Percentiles rank a stretch among this genome's conserved stretches.
These are phyloP conservation scores for Rhynchospora breviuscula DNA, from an alignment of 176 grass and related monocot genomes.

Conservation along the genomic window DNA sequence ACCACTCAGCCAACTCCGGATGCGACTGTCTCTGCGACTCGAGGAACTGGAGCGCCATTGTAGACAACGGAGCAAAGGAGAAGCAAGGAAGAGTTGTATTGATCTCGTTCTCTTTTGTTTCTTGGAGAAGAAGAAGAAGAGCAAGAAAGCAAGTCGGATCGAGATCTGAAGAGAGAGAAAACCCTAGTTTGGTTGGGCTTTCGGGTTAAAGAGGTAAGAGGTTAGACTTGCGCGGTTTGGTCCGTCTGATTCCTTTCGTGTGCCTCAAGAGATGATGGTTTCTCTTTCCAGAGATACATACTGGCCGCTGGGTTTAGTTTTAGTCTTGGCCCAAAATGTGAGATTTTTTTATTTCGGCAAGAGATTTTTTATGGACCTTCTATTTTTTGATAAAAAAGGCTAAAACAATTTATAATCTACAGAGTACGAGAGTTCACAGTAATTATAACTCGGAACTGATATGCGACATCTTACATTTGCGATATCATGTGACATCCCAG, in stretches of 20 bases:
- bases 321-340: background rate
- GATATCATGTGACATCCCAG: too few species aligned
- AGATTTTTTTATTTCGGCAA: background rate
- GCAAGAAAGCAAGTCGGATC: conserved; percentile 12
- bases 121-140: conserved; percentile 32
- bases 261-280: background rate
- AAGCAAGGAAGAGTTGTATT: background rate
- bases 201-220: background rate
- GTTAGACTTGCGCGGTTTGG: background rate
- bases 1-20: conserved; percentile 85
- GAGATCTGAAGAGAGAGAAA: conserved; percentile 23
- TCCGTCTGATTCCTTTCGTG: conserved; percentile 17
- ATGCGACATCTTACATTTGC: too few species aligned
- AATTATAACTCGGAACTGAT: too few species aligned
- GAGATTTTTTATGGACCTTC: background rate
- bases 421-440: too few species aligned
- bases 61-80: background rate
- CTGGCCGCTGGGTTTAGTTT: background rate
- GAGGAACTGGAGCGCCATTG: conserved; percentile 82
- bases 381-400: background rate
- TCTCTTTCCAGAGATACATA: too few species aligned
- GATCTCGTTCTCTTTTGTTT: conserved; percentile 9
- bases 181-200: conserved; percentile 17
- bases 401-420: background rate
- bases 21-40: conserved; percentile 59